Evolutionary conservation across 1,284 basidiomycete species (phyloP).

Genomic region (Papiliotrema nemorosa): DNA sequence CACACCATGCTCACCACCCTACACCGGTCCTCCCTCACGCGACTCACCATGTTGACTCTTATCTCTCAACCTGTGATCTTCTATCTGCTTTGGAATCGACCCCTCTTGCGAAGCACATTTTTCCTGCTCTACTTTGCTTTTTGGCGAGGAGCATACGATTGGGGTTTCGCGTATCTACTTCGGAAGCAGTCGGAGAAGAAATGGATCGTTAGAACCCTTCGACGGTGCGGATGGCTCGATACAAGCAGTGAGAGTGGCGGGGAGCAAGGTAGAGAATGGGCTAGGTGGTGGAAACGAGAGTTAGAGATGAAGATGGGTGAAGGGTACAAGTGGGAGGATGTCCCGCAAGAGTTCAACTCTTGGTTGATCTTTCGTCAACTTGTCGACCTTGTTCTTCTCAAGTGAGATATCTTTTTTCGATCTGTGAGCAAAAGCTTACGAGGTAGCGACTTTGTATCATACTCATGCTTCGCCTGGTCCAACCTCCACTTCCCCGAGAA

Average conservation of each 20-base stretch:
- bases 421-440: not conserved
- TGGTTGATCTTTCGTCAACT: slow-evolving; percentile 56
- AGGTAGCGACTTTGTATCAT: slow-evolving; percentile 84
- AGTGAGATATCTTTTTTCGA: slow-evolving; percentile 57
- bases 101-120: slow-evolving; percentile 49
- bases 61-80: slow-evolving; percentile 76
- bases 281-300: slow-evolving; percentile 80
- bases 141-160: slow-evolving; percentile 90
- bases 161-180: slow-evolving; percentile 87
- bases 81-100: slow-evolving; percentile 58
- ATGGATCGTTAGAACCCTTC: slow-evolving; percentile 83
- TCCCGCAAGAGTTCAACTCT: slow-evolving; percentile 50
- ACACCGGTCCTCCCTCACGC: slow-evolving; percentile 86
- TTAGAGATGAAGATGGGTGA: slow-evolving; percentile 93
- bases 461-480: slow-evolving; percentile 91
- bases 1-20: slow-evolving; percentile 85
- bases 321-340: slow-evolving; percentile 78
- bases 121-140: slow-evolving; percentile 66
- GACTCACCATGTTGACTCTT: slow-evolving; percentile 77
- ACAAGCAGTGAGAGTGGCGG: slow-evolving; percentile 40
- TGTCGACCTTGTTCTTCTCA: slow-evolving; percentile 93
- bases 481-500: slow-evolving; percentile 78
- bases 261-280: slow-evolving; percentile 59
- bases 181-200: slow-evolving; percentile 89
- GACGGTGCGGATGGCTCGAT: slow-evolving; percentile 83